Evolutionary conservation across 2,329 filamentous ascomycete species (phyloP), one percentile per base, ranked within the genome.

Genomic region (Pseudogymnoascus sp.): DNA sequence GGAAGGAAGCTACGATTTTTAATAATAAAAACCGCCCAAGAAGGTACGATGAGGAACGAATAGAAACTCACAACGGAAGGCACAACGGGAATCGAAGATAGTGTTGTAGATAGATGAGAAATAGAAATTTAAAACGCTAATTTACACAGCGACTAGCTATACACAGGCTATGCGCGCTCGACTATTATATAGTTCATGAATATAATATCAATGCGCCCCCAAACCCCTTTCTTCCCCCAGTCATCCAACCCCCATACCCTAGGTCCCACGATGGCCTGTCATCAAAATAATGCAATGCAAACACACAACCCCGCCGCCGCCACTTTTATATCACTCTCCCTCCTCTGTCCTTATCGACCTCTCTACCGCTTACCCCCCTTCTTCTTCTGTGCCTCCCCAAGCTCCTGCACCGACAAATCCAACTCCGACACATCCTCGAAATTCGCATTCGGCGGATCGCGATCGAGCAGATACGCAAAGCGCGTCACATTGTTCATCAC

Each of bases 311-410:
- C 11, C 31, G 7, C 31, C 31, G 11, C 8, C 29, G 7, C 29
- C 29, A 29, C 6, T 6, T 29, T 6, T 29, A 3, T 29, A 3
- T 8, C 29, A n/a, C 14, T 24, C 24, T 24, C 24, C 24, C 24
- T 24, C 7, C n/a, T 40, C n/a, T 40, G 6, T 19, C n/a, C 38
- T 7, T 6, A 1, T 26, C 13, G 14, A 14, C 13, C 59, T 72
- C 38, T 63, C 38, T 59, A 72, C 70, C 44, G 13, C 44, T 50
- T 50, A 0, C 44, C 13, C 21, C 44, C 44, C 6, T 50, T 47
- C 42, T 26, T 50, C 21, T 8, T n/a, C 44, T 26, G 11, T 13
- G 21, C 13, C 44, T 26, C 44, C 21, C 6, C 44, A 4, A 50
- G 8, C 21, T 50, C 44, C 21, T 29, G 44, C 44, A 50, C 21